A percentile compares a stretch with the other conserved stretches of the same genome.
These are phyloP conservation scores for Solanum gandarillasii DNA, from an alignment of 257 asterid species.

Conservation along the genomic window DNA sequence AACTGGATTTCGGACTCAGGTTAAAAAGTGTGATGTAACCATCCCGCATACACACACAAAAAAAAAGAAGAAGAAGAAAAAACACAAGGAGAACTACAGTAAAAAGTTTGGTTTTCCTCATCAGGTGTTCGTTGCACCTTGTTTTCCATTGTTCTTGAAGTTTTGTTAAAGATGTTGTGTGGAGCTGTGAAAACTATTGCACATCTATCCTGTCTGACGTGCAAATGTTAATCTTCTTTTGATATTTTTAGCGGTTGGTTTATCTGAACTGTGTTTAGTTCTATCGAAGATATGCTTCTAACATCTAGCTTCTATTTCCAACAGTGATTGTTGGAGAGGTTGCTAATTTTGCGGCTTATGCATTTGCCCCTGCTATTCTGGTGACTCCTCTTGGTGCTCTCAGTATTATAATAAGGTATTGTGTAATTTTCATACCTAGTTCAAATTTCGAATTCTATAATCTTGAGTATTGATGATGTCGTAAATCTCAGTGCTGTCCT, in stretches of 20 bases:
- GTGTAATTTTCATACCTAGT: not conserved
- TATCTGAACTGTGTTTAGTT: not conserved
- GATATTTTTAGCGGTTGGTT: not conserved
- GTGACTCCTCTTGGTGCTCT: constrained; percentile 99
- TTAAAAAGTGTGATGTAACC: not conserved
- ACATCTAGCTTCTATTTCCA: constrained; percentile 12
- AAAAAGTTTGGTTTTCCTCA: not conserved
- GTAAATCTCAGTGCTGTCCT: constrained; percentile 75
- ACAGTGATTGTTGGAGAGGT: constrained; percentile 97
- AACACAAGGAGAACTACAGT: not conserved
- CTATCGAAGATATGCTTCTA: not conserved
- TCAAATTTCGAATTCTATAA: constrained; percentile 6
- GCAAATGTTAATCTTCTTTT: not conserved
- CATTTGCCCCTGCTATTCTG: constrained; percentile 97
- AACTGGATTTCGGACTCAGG: not conserved
- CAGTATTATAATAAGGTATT: constrained; percentile 96
- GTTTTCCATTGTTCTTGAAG: not conserved
- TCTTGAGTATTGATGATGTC: constrained; percentile 23
- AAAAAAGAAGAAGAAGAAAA: not conserved
- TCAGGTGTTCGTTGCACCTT: not conserved
- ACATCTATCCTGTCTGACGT: not conserved
- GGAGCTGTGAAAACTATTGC: not conserved
- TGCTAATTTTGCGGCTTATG: constrained; percentile 98
- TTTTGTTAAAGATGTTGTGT: not conserved
- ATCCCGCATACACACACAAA: not conserved